Evolutionary conservation across 768 basidiomycete genomes (phyloP).

Genomic region (Trametes meyenii): DNA sequence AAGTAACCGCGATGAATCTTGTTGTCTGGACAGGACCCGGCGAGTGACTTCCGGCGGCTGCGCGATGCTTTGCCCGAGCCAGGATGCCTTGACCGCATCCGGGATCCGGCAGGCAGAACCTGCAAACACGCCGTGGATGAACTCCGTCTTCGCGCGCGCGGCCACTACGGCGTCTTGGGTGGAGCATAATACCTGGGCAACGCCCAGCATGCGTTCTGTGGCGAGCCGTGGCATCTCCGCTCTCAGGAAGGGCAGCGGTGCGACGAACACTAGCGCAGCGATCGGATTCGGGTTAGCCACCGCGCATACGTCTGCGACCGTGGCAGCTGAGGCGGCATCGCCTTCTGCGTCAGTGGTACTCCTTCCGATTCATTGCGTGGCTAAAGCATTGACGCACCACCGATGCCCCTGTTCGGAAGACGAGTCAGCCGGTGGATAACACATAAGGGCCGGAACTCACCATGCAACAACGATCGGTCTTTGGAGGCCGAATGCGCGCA

Average conservation of each 20-base stretch:
- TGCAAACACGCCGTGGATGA: conserved; percentile 21
- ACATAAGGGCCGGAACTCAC: conserved; percentile 10
- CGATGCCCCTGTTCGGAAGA: conserved; percentile 7
- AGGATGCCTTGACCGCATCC: conserved; percentile 10
- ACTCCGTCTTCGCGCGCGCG: conserved; percentile 19
- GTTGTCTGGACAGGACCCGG: conserved; percentile 11
- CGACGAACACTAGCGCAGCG: conserved; percentile 23
- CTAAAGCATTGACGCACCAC: conserved; percentile 1
- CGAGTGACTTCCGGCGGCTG: conserved; percentile 18
- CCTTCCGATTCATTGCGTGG: neutral
- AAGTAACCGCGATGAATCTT: conserved; percentile 20
- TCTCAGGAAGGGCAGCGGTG: conserved; percentile 22
- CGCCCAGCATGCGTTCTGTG: conserved; percentile 14
- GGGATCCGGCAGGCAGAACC: conserved; percentile 1
- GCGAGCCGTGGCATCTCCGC: conserved; percentile 13
- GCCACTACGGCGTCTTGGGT: conserved; percentile 15
- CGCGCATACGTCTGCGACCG: conserved; percentile 25
- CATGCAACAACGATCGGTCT: conserved; percentile 28
- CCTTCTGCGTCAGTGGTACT: neutral
- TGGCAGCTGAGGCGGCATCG: conserved; percentile 17
- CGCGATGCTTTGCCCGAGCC: conserved; percentile 20
- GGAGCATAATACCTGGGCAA: conserved; percentile 13
- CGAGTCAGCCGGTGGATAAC: neutral
- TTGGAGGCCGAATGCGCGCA: conserved; percentile 24
- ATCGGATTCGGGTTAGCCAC: conserved; percentile 14